These are phyloP conservation scores for Coccinonectria pachysandricola DNA, from an alignment of 2,329 filamentous ascomycete genomes.

Conservation along the genomic window DNA sequence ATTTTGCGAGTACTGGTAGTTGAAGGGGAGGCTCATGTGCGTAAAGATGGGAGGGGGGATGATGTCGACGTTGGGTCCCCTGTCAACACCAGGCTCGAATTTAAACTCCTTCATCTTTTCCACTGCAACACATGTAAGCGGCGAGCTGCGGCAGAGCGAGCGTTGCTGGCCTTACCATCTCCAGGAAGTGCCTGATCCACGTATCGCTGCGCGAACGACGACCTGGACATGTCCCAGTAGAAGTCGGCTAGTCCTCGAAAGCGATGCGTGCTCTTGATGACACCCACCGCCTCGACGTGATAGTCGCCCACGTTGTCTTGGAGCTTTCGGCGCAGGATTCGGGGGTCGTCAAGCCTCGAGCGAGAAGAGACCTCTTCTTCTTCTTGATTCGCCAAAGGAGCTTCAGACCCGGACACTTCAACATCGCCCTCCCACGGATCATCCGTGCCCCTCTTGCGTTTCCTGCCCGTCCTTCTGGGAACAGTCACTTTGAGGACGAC, in stretches of 20 bases:
- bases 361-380: slow-evolving; percentile 29
- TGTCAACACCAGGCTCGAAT: slow-evolving; percentile 52
- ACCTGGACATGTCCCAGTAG: slow-evolving; percentile 62
- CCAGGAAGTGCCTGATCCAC: slow-evolving; percentile 61
- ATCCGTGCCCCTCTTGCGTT: slow-evolving; percentile 68
- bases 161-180: slow-evolving; percentile 42
- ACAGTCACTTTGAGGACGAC: slow-evolving; percentile 78
- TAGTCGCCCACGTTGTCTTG: slow-evolving; percentile 62
- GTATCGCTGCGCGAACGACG: slow-evolving; percentile 61
- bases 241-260: slow-evolving; percentile 86
- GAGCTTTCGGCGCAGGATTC: slow-evolving; percentile 49
- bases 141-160: background rate
- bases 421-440: slow-evolving; percentile 48
- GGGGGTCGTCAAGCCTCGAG: slow-evolving; percentile 42
- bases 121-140: slow-evolving; percentile 25
- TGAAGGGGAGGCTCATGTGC: slow-evolving; percentile 63
- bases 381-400: slow-evolving; percentile 5
- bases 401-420: slow-evolving; percentile 19
- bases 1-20: slow-evolving; percentile 78
- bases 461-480: slow-evolving; percentile 77
- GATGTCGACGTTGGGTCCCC: slow-evolving; percentile 53
- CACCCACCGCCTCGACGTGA: slow-evolving; percentile 57
- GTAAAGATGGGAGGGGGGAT: slow-evolving; percentile 74
- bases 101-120: slow-evolving; percentile 50
- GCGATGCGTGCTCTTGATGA: slow-evolving; percentile 71